Conservation (phyloP, 176 grass and related monocot genomes). For the Eragrostis curvula region DNA sequence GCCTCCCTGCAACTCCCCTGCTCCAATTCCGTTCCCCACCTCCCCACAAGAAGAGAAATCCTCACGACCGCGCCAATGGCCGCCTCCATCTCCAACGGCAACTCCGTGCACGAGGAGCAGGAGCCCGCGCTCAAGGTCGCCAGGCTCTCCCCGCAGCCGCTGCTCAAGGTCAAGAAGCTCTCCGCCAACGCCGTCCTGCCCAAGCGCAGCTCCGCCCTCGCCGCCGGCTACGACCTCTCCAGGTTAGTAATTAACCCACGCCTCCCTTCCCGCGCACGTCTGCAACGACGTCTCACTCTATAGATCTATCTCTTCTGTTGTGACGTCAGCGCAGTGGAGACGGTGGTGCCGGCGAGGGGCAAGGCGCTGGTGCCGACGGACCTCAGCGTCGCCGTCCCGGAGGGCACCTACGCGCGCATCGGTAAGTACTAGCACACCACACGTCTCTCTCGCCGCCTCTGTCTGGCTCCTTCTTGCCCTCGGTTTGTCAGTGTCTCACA, state of each 20-base stretch:
- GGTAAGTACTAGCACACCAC: slow-evolving; percentile 35
- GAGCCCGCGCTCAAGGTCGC: slow-evolving; percentile 38
- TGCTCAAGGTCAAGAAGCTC: slow-evolving; percentile 74
- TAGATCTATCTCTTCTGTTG: background rate
- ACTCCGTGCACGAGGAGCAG: slow-evolving; percentile 49
- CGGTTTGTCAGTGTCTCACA: background rate
- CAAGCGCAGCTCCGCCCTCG: slow-evolving; percentile 48
- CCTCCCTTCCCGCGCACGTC: no score
- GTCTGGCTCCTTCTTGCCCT: accelerated
- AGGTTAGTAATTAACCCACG: no score
- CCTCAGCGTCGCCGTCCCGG: slow-evolving; percentile 73
- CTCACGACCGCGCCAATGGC: slow-evolving; percentile 26
- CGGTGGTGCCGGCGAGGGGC: slow-evolving; percentile 65
- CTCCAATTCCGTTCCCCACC: background rate
- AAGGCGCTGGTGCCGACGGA: slow-evolving; percentile 77
- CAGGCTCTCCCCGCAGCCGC: slow-evolving; percentile 26
- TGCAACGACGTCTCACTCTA: no score
- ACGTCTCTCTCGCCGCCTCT: no score
- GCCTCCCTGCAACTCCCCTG: no score
- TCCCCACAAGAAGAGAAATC: no score
- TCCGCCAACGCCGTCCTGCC: slow-evolving; percentile 64
- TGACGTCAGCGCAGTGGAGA: slow-evolving; percentile 60
- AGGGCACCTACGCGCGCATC: slow-evolving; percentile 84
- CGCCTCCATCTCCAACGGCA: background rate
- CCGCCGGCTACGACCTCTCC: slow-evolving; percentile 56